Evolutionary conservation across 2,329 filamentous ascomycete genomes (phyloP).

Genomic region (Hypoxylon sp.): DNA sequence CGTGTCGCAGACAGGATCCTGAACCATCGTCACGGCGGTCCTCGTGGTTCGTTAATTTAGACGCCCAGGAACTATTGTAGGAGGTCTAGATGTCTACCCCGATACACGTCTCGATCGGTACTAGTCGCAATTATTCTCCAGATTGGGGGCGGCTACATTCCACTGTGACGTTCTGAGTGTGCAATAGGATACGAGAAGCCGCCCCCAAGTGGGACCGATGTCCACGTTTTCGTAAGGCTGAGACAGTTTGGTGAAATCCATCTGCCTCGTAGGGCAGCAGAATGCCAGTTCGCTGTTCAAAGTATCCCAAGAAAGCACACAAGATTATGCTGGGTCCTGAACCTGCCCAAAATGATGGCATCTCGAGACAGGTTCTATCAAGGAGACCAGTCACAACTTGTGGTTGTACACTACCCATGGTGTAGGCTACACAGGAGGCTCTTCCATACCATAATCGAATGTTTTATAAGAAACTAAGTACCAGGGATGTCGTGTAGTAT

Average conservation of each 20-base stretch:
- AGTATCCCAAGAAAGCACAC: background rate
- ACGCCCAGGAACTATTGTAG: background rate
- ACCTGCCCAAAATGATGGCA: background rate
- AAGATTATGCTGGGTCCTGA: conserved; percentile 4
- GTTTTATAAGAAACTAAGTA: background rate
- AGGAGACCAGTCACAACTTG: background rate
- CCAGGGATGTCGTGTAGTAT: background rate
- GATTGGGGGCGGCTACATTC: conserved; percentile 34
- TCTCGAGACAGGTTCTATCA: background rate
- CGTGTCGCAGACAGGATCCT: background rate
- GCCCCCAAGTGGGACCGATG: conserved; percentile 40
- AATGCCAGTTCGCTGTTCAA: conserved; percentile 8
- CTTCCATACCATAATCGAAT: background rate
- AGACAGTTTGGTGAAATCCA: conserved; percentile 23
- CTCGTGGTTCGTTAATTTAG: background rate
- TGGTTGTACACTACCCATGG: background rate
- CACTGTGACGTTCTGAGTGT: conserved; percentile 8
- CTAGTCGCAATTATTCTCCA: conserved; percentile 36
- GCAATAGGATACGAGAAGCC: conserved; percentile 16
- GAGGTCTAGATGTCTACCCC: background rate
- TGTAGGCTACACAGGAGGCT: conserved; percentile 26
- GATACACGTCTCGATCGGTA: conserved; percentile 21
- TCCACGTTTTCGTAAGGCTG: conserved; percentile 40
- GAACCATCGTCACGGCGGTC: background rate
- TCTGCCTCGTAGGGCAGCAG: conserved; percentile 25